These are phyloP conservation scores for Beverwykella pulmonaria DNA, from an alignment of 495 filamentous ascomycete genomes.

Conservation along the genomic window DNA sequence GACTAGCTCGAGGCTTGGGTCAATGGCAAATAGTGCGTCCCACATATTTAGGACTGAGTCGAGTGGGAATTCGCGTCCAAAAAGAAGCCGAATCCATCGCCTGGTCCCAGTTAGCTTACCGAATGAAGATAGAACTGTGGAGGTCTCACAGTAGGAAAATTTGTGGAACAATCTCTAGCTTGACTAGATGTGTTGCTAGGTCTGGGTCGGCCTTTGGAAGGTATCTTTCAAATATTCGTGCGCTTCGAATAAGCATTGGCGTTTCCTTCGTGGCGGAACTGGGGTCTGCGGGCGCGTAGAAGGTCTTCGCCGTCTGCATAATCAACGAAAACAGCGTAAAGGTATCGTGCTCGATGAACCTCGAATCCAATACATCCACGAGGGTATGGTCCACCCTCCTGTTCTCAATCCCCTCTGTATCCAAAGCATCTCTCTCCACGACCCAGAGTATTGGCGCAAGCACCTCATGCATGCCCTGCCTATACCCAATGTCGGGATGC, in stretches of 20 bases:
- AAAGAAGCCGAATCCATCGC: conserved; percentile 92
- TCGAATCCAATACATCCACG: conserved; percentile 65
- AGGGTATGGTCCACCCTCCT: conserved; percentile 49
- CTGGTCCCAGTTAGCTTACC: conserved; percentile 47
- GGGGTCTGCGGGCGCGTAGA: conserved; percentile 70
- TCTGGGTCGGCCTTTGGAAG: conserved; percentile 77
- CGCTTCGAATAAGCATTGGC: conserved; percentile 82
- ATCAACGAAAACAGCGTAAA: conserved; percentile 81
- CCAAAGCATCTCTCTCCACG: conserved; percentile 77
- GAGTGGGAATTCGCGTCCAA: conserved; percentile 90
- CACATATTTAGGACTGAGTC: conserved; percentile 81
- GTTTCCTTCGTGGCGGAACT: conserved; percentile 54
- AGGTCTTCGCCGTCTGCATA: conserved; percentile 83
- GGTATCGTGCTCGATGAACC: conserved; percentile 84
- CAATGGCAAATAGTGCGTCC: conserved; percentile 90
- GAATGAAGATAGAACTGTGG: background rate
- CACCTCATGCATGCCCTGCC: conserved; percentile 97
- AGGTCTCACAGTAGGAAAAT: conserved; percentile 86
- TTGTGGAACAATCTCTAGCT: conserved; percentile 90
- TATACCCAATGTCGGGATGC: conserved; percentile 83
- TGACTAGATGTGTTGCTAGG: conserved; percentile 77
- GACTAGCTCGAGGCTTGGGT: conserved; percentile 77
- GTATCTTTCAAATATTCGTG: conserved; percentile 80
- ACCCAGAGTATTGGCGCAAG: conserved; percentile 90
- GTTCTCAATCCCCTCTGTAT: conserved; percentile 41